phyloP scores from a whole-genome alignment of 2,329 filamentous ascomycete genomes.

The Fusarium miscanthi region DNA sequence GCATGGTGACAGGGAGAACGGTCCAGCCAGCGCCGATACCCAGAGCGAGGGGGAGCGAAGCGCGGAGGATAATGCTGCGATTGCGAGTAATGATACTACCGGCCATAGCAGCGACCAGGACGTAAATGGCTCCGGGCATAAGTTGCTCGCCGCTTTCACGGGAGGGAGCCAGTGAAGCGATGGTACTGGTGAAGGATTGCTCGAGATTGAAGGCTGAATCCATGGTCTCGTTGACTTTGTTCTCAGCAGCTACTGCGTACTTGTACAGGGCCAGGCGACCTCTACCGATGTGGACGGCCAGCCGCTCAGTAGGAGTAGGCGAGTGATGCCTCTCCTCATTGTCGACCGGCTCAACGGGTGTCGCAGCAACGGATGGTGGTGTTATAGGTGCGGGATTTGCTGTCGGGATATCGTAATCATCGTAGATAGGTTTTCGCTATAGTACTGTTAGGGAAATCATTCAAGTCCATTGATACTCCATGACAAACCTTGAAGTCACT shows the following conservation, averaged over 20 bases:
- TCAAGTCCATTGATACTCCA: background rate
- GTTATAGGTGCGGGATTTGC: slow-evolving; percentile 48
- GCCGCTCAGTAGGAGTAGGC: slow-evolving; percentile 88
- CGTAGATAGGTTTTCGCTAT: slow-evolving; percentile 81
- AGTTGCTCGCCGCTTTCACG: slow-evolving; percentile 88
- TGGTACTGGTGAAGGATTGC: slow-evolving; percentile 87
- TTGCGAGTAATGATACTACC: slow-evolving; percentile 91
- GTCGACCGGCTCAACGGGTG: slow-evolving; percentile 48
- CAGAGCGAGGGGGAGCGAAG: slow-evolving; percentile 79
- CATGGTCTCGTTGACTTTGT: slow-evolving; percentile 84
- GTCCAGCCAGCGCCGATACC: slow-evolving; percentile 86
- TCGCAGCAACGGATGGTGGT: slow-evolving; percentile 44
- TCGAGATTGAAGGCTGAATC: slow-evolving; percentile 86
- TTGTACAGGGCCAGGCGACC: slow-evolving; percentile 84
- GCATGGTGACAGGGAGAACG: slow-evolving; percentile 88
- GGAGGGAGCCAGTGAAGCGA: slow-evolving; percentile 88
- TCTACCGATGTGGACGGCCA: slow-evolving; percentile 83
- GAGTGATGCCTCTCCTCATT: slow-evolving; percentile 52
- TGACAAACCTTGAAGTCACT: slow-evolving; percentile 48
- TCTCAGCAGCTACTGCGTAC: slow-evolving; percentile 79
- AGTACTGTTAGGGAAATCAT: slow-evolving; percentile 10
- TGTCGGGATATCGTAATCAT: slow-evolving; percentile 67
- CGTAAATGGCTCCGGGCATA: slow-evolving; percentile 90
- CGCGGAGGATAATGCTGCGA: slow-evolving; percentile 84
- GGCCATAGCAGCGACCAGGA: slow-evolving; percentile 93